Evolutionary conservation across 2,329 filamentous ascomycete genomes (phyloP).

Genomic region (Penicillium sp.): DNA sequence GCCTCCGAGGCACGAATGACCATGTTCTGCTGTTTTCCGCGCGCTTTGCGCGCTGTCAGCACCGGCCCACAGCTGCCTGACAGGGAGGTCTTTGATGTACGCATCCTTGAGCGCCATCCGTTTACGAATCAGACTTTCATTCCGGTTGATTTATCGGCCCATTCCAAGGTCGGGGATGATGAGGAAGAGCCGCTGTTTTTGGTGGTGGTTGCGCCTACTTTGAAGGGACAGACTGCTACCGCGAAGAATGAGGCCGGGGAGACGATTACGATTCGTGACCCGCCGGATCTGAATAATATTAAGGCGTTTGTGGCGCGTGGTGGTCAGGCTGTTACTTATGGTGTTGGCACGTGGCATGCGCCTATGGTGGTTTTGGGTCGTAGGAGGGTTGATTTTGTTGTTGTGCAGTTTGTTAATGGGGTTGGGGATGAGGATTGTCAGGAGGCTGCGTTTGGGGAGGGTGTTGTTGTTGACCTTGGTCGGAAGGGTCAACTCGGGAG

Average conservation of each 20-base stretch:
- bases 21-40: conserved; percentile 82
- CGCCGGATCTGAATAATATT: conserved; percentile 71
- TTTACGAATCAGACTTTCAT: conserved; percentile 93
- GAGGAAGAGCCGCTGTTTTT: conserved; percentile 59
- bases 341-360: conserved; percentile 89
- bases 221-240: conserved; percentile 48
- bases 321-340: conserved; percentile 86
- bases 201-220: conserved; percentile 82
- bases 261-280: conserved; percentile 40
- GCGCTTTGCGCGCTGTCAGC: conserved; percentile 48
- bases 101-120: conserved; percentile 83
- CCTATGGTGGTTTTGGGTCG: conserved; percentile 86
- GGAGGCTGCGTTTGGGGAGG: conserved; percentile 59
- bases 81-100: conserved; percentile 59
- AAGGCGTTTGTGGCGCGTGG: conserved; percentile 76
- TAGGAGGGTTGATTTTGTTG: conserved; percentile 75
- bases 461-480: conserved; percentile 35
- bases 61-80: conserved; percentile 7
- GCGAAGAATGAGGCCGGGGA: conserved; percentile 31
- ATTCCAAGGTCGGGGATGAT: conserved; percentile 23
- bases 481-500: conserved; percentile 23
- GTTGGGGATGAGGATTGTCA: conserved; percentile 84
- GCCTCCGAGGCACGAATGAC: conserved; percentile 68
- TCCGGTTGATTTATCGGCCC: conserved; percentile 61
- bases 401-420: conserved; percentile 85